Percentiles rank a stretch among this genome's conserved stretches.
These are phyloP conservation scores for Penicillium paxilli DNA, from an alignment of 495 filamentous ascomycete genomes.

Conservation along the genomic window DNA sequence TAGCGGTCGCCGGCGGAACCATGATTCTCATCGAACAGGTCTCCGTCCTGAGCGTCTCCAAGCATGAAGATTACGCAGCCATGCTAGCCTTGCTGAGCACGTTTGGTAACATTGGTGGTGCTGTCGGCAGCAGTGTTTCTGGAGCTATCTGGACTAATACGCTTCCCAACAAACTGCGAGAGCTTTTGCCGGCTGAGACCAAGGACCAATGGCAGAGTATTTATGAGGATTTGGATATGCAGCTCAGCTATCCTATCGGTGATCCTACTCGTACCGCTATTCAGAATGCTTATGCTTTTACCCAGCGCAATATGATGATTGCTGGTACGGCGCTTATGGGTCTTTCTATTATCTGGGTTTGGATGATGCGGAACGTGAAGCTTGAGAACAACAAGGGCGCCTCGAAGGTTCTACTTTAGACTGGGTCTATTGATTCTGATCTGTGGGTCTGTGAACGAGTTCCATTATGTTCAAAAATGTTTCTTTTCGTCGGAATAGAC, in stretches of 20 bases:
- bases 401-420: slow-evolving; percentile 34
- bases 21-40: slow-evolving; percentile 66
- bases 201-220: slow-evolving; percentile 16
- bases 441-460: too few species aligned
- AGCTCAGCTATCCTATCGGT: slow-evolving; percentile 55
- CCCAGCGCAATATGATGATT: slow-evolving; percentile 58
- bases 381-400: slow-evolving; percentile 43
- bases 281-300: slow-evolving; percentile 53
- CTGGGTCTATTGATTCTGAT: too few species aligned
- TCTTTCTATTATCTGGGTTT: slow-evolving; percentile 42
- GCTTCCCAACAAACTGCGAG: slow-evolving; percentile 54
- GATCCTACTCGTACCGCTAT: slow-evolving; percentile 57
- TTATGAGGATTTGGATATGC: slow-evolving; percentile 19
- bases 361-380: slow-evolving; percentile 57
- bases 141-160: slow-evolving; percentile 48
- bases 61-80: slow-evolving; percentile 54
- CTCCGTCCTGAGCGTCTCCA: slow-evolving; percentile 67
- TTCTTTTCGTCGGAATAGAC: too few species aligned
- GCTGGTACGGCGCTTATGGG: slow-evolving; percentile 46
- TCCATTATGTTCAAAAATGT: too few species aligned
- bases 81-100: slow-evolving; percentile 42
- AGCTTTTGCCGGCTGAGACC: slow-evolving; percentile 53
- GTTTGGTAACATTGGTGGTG: slow-evolving; percentile 62
- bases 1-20: slow-evolving; percentile 63
- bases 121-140: slow-evolving; percentile 59